Base-by-base conservation (phyloP, 116 monocot species). In the Zostera marina region DNA sequence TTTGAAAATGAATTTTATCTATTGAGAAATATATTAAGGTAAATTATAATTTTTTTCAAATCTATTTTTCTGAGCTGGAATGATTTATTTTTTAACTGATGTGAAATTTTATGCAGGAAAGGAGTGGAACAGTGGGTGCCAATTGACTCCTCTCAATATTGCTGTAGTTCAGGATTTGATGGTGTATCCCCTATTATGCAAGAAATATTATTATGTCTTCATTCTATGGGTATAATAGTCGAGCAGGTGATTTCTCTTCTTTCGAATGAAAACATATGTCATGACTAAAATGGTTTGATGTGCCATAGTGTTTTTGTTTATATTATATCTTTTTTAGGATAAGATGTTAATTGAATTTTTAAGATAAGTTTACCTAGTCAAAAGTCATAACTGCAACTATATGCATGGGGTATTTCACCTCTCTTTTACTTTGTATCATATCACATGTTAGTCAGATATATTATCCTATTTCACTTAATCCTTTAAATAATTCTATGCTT, bases 1-100 rank as follows among this genome's bases (percentile, higher is more conserved):
- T 99, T 99, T 81, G 99, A 99, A 66, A 79, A 63, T 69, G 99
- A 99, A 68, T 99, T 99, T 68, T 91, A 73, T 63, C 68, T 99
- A 7, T 79, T 90, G 39, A 81, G 62, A 52, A 75, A 52, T 63
- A 65, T 74, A 43, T 19, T 54, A 46, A 91, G 83, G 91, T 91
- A 75, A 55, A 44, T 38, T 41, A 42, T 68, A 40, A 13, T 15
- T 56, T 52, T 56, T 52, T 52, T 59, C n/a, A 52, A 49, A 62
- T 51, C 19, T 13, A 32, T 56, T n/a, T 40, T 32, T n/a, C 32
- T 32, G 32, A 17, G 21, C 13, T 26, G 17, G 24, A 38, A 2
- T 32, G 17, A 53, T 7, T 52, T 9, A 11, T 43, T 59, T 3
- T 42, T 11, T 63, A 41, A 49, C 22, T 9, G 17, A 19, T 42